phyloP scores from a whole-genome alignment of 2,329 filamentous ascomycete species.

The Pseudogymnoascus sp. region DNA sequence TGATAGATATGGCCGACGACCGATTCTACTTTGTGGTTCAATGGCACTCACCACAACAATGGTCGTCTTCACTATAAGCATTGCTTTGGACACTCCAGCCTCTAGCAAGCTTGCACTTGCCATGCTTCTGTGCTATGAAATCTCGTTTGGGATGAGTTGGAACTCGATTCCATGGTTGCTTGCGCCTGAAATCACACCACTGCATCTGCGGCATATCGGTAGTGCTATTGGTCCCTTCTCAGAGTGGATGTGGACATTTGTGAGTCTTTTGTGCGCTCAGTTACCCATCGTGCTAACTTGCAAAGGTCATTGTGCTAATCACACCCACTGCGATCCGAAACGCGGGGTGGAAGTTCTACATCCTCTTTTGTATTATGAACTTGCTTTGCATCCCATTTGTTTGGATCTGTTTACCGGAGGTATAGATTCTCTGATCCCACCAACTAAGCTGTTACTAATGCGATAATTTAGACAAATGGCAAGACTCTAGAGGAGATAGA shows the following conservation, averaged over 20 bases:
- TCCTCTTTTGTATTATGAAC: conserved; percentile 28
- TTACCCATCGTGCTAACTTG: neutral
- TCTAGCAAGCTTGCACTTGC: conserved; percentile 23
- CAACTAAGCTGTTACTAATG: neutral
- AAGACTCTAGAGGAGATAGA: conserved; percentile 10
- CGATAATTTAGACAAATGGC: conserved; percentile 6
- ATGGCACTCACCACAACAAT: conserved; percentile 5
- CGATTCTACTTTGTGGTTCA: conserved; percentile 44
- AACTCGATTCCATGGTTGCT: conserved; percentile 51
- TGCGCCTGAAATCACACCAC: conserved; percentile 47
- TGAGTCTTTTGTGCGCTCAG: neutral
- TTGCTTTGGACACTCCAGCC: conserved; percentile 5
- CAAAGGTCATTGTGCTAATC: conserved; percentile 14
- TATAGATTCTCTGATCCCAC: neutral
- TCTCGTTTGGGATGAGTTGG: conserved; percentile 49
- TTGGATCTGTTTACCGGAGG: conserved; percentile 37
- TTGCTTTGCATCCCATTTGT: conserved; percentile 38
- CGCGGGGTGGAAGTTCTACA: conserved; percentile 31
- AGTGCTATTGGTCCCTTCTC: conserved; percentile 40
- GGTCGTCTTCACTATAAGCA: conserved; percentile 10
- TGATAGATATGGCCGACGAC: conserved; percentile 54
- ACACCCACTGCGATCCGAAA: conserved; percentile 29
- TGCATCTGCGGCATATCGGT: conserved; percentile 49
- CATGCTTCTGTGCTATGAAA: conserved; percentile 52
- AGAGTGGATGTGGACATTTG: conserved; percentile 10